Evolutionary conservation across 2,329 filamentous ascomycete species (phyloP).

Genomic region (Penicillium concentricum): DNA sequence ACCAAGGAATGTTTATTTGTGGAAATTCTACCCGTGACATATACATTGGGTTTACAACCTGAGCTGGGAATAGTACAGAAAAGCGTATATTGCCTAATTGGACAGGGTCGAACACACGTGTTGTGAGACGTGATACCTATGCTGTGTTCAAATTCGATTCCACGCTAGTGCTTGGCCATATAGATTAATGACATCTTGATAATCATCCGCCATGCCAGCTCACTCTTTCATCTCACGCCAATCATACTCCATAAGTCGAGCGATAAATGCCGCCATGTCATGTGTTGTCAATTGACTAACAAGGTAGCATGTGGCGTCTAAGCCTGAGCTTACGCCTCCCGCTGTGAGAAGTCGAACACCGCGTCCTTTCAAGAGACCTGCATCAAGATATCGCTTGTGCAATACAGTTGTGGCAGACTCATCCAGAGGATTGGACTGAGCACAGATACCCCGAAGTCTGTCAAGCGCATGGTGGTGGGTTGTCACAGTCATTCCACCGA

Average conservation of each 20-base stretch:
- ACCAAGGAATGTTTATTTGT: neutral
- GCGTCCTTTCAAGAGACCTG: constrained; percentile 32
- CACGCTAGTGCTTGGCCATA: neutral
- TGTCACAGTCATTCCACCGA: constrained; percentile 36
- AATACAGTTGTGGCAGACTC: constrained; percentile 11
- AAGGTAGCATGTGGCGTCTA: constrained; percentile 82
- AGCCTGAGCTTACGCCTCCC: constrained; percentile 73
- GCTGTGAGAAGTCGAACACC: constrained; percentile 73
- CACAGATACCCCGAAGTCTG: constrained; percentile 22
- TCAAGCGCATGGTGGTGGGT: constrained; percentile 39
- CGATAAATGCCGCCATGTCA: constrained; percentile 72
- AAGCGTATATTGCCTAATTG: neutral
- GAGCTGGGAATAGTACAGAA: neutral
- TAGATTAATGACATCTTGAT: neutral
- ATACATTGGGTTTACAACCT: neutral
- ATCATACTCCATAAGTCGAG: constrained; percentile 73
- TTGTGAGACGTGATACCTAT: neutral
- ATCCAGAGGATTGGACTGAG: constrained; percentile 5
- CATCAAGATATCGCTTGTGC: constrained; percentile 23
- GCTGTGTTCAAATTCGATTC: neutral
- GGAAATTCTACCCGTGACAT: neutral
- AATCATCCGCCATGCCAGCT: neutral
- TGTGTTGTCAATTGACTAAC: constrained; percentile 79
- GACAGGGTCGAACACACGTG: neutral
- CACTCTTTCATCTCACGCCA: constrained; percentile 55